Base-by-base conservation (phyloP, 2,329 filamentous ascomycete species). In the Exophiala aquamarina region DNA sequence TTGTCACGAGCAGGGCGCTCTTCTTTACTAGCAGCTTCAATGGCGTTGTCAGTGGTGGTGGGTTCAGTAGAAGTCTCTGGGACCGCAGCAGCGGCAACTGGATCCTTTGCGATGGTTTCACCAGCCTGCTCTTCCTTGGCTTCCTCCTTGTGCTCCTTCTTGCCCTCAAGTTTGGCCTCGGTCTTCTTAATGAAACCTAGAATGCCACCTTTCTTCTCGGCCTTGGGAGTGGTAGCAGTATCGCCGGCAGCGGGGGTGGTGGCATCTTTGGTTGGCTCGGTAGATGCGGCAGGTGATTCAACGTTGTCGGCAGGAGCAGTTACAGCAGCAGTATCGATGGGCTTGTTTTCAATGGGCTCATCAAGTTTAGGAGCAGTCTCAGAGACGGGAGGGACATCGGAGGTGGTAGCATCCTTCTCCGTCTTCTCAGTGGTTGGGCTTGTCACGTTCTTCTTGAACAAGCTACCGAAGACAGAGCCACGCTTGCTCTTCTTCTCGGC, bases 391-490 rank as follows among this genome's bases (percentile, higher is more conserved):
- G 69, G 63, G 48, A 67, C 64, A 60, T 75, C 73, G 48, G 76
- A 72, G 59, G 70, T 67, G 59, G 75, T 69, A 36, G 64, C 66
- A 52, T 77, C 72, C 60, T 72, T 72, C 60, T 74, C 70, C 11
- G 66, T 63, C 63, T 73, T 73, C 63, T 73, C 70, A 36, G 68
- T 63, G 44, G 64, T 64, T 23, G 70, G 70, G 64, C 66, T 72
- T 52, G 64, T 62, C 40, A 72, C 67, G 11, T 84, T 84, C 78
- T 92, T 92, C 79, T 89, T 86, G 70, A 78, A 79, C 66, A 88
- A 83, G 63, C 82, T 84, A 61, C 82, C 82, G 71, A 94, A 94
- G 63, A 91, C 84, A 58, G 88, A 93, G 70, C 83, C 83, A 69
- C 89, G 87, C 87, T 94, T 95, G 70, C 81, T 77, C 82, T 89